Percentiles rank a stretch among this genome's conserved stretches.
phyloP scores from a whole-genome alignment of 805 yeast species.

The Saccharomyces kudriavzevii region DNA sequence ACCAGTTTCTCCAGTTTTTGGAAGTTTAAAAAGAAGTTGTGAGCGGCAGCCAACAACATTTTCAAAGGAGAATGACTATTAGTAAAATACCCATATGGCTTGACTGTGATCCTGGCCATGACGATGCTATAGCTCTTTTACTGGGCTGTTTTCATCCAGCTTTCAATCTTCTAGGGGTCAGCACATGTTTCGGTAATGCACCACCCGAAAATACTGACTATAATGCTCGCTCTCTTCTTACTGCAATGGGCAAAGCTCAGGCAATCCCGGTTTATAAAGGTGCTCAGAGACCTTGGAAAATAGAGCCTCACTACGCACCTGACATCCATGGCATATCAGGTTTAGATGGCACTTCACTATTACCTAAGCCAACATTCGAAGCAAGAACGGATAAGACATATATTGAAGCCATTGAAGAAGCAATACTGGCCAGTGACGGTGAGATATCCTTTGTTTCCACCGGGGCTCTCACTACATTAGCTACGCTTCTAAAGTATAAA shows the following conservation, averaged over 20 bases:
- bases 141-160: conserved; percentile 53
- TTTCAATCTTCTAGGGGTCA: conserved; percentile 55
- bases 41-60: not conserved
- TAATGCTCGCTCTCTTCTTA: conserved; percentile 60
- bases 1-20: not conserved
- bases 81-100: conserved; percentile 63
- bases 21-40: not conserved
- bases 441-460: conserved; percentile 59
- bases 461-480: conserved; percentile 71
- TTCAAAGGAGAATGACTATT: conserved; percentile 13
- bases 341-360: conserved; percentile 60
- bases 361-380: conserved; percentile 40
- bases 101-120: conserved; percentile 91
- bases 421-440: conserved; percentile 38
- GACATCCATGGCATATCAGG: conserved; percentile 71
- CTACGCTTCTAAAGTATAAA: conserved; percentile 42
- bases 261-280: conserved; percentile 64
- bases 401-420: conserved; percentile 35
- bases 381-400: conserved; percentile 29
- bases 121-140: conserved; percentile 71
- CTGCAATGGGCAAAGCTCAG: conserved; percentile 40
- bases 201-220: conserved; percentile 55
- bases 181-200: conserved; percentile 70
- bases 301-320: conserved; percentile 43
- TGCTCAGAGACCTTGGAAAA: conserved; percentile 46